phyloP scores from a whole-genome alignment of 2,329 filamentous ascomycete genomes.

The Neophaeococcomyces mojaviensis region DNA sequence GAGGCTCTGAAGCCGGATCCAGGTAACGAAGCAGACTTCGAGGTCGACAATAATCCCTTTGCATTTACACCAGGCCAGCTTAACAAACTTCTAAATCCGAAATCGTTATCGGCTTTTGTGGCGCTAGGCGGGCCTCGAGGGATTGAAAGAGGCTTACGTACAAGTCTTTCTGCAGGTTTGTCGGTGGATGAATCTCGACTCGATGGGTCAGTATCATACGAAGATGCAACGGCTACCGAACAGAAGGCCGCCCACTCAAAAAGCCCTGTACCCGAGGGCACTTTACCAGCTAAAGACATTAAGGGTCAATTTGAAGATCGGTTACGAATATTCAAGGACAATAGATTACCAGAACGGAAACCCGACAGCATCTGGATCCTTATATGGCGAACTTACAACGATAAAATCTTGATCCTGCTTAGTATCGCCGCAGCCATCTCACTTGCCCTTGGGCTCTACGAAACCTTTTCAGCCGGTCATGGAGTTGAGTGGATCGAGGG shows the following conservation, averaged over 20 bases:
- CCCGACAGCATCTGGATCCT: constrained; percentile 52
- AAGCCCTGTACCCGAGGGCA: constrained; percentile 5
- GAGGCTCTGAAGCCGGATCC: constrained; percentile 68
- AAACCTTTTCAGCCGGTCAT: constrained; percentile 47
- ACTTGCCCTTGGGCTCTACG: constrained; percentile 61
- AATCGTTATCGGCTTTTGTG: constrained; percentile 74
- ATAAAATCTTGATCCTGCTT: constrained; percentile 64
- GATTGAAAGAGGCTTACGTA: constrained; percentile 69
- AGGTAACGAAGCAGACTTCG: constrained; percentile 68
- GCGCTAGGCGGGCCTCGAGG: constrained; percentile 70
- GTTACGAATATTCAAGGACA: constrained; percentile 53
- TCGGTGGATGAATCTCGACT: constrained; percentile 66
- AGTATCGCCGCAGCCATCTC: constrained; percentile 63
- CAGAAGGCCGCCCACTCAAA: constrained; percentile 13
- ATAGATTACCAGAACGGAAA: constrained; percentile 57
- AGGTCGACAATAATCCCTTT: constrained; percentile 72
- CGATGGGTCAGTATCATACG: constrained; percentile 61
- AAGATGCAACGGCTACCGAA: constrained; percentile 50
- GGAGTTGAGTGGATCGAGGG: constrained; percentile 60
- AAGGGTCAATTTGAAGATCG: constrained; percentile 46
- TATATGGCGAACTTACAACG: constrained; percentile 64
- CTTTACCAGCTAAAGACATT: constrained; percentile 13
- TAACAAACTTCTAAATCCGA: constrained; percentile 82
- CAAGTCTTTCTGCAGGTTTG: constrained; percentile 64
- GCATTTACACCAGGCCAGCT: constrained; percentile 78